Percentiles rank a stretch among this genome's conserved stretches.
These are phyloP conservation scores for Acanthamoeba sp. DNA, from an alignment of 208 protist species.

Conservation along the genomic window DNA sequence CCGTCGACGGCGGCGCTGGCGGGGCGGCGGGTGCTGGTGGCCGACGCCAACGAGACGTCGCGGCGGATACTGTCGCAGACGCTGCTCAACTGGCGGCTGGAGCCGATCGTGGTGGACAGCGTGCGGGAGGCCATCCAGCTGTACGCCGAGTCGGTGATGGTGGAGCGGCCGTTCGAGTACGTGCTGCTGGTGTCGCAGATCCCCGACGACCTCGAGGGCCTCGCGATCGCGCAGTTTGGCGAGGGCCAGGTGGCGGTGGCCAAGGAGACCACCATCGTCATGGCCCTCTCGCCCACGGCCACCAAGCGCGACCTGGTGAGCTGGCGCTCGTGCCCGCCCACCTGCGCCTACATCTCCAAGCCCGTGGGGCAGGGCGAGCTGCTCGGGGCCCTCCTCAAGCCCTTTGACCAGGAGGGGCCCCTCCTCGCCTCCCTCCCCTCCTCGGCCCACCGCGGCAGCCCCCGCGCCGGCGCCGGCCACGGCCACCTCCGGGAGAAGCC, in stretches of 20 bases:
- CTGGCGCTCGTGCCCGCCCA: neutral
- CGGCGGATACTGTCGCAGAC: neutral
- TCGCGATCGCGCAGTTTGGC: conserved; percentile 52
- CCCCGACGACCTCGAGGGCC: conserved; percentile 24
- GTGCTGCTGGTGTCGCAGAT: neutral
- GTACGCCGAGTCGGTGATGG: neutral
- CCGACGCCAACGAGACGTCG: neutral
- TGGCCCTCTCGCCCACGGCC: conserved; percentile 54
- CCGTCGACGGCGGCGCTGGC: conserved; percentile 72
- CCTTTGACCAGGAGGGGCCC: neutral
- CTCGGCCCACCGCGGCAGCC: neutral
- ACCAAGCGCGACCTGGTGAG: conserved; percentile 52
- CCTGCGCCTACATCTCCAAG: conserved; percentile 74
- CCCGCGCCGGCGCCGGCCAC: neutral
- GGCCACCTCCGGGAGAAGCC: neutral
- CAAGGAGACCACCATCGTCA: conserved; percentile 61
- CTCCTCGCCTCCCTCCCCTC: neutral
- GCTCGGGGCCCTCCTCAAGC: conserved; percentile 46
- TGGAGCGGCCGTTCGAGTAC: neutral
- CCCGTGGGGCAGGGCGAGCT: conserved; percentile 58
- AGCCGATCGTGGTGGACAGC: neutral
- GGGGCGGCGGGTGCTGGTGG: neutral
- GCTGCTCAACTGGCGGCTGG: neutral
- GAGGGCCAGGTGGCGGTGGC: neutral
- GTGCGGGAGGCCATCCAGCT: neutral